These are phyloP conservation scores for Zygosaccharomyces gambellarensis DNA, from an alignment of 805 yeast genomes.

Conservation along the genomic window DNA sequence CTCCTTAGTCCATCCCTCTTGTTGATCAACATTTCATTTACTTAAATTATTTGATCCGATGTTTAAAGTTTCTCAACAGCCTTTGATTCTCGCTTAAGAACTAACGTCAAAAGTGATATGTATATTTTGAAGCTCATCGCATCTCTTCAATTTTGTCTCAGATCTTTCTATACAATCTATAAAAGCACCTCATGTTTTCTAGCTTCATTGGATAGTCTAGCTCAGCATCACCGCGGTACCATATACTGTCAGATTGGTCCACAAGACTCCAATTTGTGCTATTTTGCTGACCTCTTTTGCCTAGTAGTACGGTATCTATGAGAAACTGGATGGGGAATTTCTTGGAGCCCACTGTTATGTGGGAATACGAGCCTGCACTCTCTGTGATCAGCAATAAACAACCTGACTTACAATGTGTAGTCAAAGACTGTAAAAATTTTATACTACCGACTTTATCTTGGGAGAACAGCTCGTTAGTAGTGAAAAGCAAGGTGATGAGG, in stretches of 20 bases:
- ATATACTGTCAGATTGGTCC: conserved; percentile 64
- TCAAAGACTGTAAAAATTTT: conserved; percentile 50
- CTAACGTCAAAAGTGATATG: background rate
- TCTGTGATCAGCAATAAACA: conserved; percentile 65
- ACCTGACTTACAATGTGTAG: conserved; percentile 49
- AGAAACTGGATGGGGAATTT: conserved; percentile 78
- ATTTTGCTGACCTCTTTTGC: conserved; percentile 42
- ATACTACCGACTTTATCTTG: conserved; percentile 61
- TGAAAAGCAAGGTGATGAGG: conserved; percentile 70
- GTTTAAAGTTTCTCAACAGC: background rate
- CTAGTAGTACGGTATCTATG: conserved; percentile 65
- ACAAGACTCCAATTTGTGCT: conserved; percentile 63
- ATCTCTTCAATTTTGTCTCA: background rate
- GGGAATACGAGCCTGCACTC: conserved; percentile 87
- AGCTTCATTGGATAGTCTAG: conserved; percentile 61
- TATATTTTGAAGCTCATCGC: background rate
- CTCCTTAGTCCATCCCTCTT: background rate
- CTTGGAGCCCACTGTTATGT: conserved; percentile 69
- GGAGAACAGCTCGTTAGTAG: conserved; percentile 80
- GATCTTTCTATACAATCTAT: conserved; percentile 61
- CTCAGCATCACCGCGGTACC: conserved; percentile 62
- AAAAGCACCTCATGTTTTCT: conserved; percentile 85
- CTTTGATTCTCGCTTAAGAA: background rate
- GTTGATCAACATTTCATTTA: background rate
- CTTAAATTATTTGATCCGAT: background rate